A percentile compares a stretch with the other conserved stretches of the same genome.
Conservation (phyloP, 2,329 filamentous ascomycete species). For the Fusarium aywerte region DNA sequence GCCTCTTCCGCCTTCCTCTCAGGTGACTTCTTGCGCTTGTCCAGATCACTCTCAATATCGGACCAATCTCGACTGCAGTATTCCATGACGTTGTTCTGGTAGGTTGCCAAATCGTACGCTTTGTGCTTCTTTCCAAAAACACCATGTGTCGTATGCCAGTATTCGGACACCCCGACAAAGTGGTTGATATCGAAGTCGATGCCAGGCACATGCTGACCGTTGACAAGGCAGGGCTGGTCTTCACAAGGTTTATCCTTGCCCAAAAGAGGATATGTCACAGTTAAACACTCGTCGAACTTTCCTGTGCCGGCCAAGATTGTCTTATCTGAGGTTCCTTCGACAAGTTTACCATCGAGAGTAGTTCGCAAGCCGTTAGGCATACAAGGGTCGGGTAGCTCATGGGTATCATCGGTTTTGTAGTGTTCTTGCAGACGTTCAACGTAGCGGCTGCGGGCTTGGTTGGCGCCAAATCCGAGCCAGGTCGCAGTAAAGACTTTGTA, state of each 20-base stretch:
- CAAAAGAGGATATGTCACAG: conserved; percentile 83
- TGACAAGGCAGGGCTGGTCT: conserved; percentile 86
- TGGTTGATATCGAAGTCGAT: conserved; percentile 98
- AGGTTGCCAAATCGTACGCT: conserved; percentile 89
- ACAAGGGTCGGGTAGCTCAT: conserved; percentile 89
- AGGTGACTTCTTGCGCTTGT: conserved; percentile 75
- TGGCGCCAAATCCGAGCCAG: conserved; percentile 97
- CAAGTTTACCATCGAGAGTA: conserved; percentile 73
- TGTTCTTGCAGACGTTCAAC: conserved; percentile 78
- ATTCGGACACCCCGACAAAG: conserved; percentile 97
- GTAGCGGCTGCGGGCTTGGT: conserved; percentile 88
- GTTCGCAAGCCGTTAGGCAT: conserved; percentile 81
- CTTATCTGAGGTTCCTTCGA: conserved; percentile 56
- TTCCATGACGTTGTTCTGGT: conserved; percentile 83
- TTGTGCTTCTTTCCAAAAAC: conserved; percentile 85
- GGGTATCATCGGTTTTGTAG: conserved; percentile 62
- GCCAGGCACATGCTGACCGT: conserved; percentile 90
- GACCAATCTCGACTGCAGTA: conserved; percentile 90
- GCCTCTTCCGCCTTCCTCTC: conserved; percentile 83
- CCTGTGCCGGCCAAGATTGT: conserved; percentile 82
- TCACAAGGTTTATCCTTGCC: conserved; percentile 88
- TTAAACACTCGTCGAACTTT: conserved; percentile 84
- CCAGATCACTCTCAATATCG: conserved; percentile 74
- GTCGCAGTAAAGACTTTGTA: conserved; percentile 95
- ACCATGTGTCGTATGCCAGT: conserved; percentile 98